Conservation (phyloP, 805 yeast species). For the Groenewaldozyma tartarivorans region DNA sequence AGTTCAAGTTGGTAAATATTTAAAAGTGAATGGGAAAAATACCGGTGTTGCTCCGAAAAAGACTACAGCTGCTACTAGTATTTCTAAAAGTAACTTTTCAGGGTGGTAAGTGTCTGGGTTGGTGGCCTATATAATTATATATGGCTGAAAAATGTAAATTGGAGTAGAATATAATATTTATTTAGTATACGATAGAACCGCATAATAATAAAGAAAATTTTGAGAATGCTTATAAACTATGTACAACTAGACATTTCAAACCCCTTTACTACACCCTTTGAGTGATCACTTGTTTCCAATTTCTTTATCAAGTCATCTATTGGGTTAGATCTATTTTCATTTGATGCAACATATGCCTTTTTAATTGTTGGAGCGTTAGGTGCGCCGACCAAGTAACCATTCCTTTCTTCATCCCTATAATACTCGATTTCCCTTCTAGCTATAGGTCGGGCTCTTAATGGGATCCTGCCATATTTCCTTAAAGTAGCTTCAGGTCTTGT, state of each 20-base stretch:
- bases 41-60: conserved; percentile 7
- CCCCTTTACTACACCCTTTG: neutral
- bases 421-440: conserved; percentile 69
- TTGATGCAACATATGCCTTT: conserved; percentile 11
- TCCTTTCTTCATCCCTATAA: conserved; percentile 59
- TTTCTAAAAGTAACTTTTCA: conserved; percentile 15
- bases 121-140: too few species aligned
- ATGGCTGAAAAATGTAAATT: too few species aligned
- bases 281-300: conserved; percentile 6
- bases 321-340: conserved; percentile 5
- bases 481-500: conserved; percentile 64
- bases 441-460: conserved; percentile 78
- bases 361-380: conserved; percentile 16
- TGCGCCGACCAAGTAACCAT: conserved; percentile 50
- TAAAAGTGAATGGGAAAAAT: conserved; percentile 4
- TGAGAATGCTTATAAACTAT: too few species aligned
- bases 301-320: conserved; percentile 10
- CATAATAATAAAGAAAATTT: too few species aligned
- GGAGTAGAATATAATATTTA: too few species aligned
- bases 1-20: conserved; percentile 16
- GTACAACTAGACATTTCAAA: neutral
- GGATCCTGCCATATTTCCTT: conserved; percentile 65
- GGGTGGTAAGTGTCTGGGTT: too few species aligned
- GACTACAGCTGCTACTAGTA: conserved; percentile 12
- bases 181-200: too few species aligned